Conservation (phyloP, 2,329 filamentous ascomycete species). For the Trichophyton benhamiae region DNA sequence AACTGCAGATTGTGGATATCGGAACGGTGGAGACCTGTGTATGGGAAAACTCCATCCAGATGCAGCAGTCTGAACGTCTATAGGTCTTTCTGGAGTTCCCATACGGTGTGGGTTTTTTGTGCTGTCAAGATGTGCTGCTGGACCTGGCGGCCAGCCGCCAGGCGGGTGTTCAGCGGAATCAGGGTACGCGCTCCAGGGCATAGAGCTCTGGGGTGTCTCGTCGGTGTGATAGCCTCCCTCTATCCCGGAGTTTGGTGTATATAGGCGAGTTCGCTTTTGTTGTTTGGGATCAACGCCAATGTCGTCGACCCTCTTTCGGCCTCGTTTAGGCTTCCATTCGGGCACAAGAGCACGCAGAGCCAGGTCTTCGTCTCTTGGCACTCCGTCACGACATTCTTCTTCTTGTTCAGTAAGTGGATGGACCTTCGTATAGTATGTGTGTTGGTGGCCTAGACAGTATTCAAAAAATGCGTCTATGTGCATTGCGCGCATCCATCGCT, state of each 20-base stretch:
- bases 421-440: constrained; percentile 68
- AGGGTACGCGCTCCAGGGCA: constrained; percentile 43
- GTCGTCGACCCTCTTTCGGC: constrained; percentile 51
- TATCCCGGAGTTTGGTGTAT: constrained; percentile 27
- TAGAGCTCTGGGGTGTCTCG: constrained; percentile 19
- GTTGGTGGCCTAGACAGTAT: constrained; percentile 64
- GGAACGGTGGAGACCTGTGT: constrained; percentile 50
- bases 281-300: constrained; percentile 43
- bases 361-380: constrained; percentile 76
- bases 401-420: constrained; percentile 53
- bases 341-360: constrained; percentile 73
- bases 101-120: constrained; percentile 17
- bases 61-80: constrained; percentile 13
- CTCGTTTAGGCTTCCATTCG: constrained; percentile 52
- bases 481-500: constrained; percentile 96
- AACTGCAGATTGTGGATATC: constrained; percentile 67
- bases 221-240: not conserved
- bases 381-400: constrained; percentile 61
- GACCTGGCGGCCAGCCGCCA: constrained; percentile 22
- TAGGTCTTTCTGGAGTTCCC: constrained; percentile 5
- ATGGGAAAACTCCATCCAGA: constrained; percentile 38
- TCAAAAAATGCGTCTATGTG: constrained; percentile 92
- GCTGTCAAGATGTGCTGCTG: constrained; percentile 11
- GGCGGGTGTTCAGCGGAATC: constrained; percentile 35
- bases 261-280: constrained; percentile 51